Percentiles rank a stretch among this genome's conserved stretches.
Evolutionary conservation across 2,329 filamentous ascomycete species (phyloP).

Genomic region (Penicillium glabrum): DNA sequence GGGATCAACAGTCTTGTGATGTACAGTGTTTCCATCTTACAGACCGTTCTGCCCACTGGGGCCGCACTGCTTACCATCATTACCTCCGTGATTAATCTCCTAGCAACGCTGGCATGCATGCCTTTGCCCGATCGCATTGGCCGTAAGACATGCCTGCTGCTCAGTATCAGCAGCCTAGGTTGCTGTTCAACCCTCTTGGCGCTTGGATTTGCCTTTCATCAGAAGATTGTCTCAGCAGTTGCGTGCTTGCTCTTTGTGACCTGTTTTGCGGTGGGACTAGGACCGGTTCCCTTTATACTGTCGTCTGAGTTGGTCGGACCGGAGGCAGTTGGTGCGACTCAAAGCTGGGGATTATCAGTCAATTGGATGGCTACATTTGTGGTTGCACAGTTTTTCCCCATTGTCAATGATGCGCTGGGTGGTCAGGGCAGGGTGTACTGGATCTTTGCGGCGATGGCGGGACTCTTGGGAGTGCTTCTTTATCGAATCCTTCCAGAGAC

Average conservation of each 20-base stretch:
- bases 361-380: slow-evolving; percentile 91
- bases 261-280: slow-evolving; percentile 86
- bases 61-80: slow-evolving; percentile 82
- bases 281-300: slow-evolving; percentile 92
- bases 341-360: slow-evolving; percentile 81
- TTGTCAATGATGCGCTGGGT: slow-evolving; percentile 75
- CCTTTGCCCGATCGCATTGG: slow-evolving; percentile 85
- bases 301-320: slow-evolving; percentile 86
- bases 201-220: slow-evolving; percentile 70
- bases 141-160: slow-evolving; percentile 78
- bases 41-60: slow-evolving; percentile 75
- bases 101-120: slow-evolving; percentile 77
- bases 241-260: slow-evolving; percentile 83
- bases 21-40: slow-evolving; percentile 92
- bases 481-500: slow-evolving; percentile 79
- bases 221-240: slow-evolving; percentile 75
- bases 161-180: slow-evolving; percentile 84
- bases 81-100: slow-evolving; percentile 82
- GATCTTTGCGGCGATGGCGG: slow-evolving; percentile 77
- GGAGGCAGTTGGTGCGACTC: slow-evolving; percentile 86
- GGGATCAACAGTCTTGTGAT: slow-evolving; percentile 98
- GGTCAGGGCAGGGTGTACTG: slow-evolving; percentile 85
- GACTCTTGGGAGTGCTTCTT: slow-evolving; percentile 70
- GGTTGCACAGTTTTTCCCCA: slow-evolving; percentile 92
- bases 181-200: slow-evolving; percentile 74